A percentile compares a stretch with the other conserved stretches of the same genome.
These are phyloP conservation scores for Pseudogymnoascus sp. DNA, from an alignment of 2,329 filamentous ascomycete species.

Conservation along the genomic window DNA sequence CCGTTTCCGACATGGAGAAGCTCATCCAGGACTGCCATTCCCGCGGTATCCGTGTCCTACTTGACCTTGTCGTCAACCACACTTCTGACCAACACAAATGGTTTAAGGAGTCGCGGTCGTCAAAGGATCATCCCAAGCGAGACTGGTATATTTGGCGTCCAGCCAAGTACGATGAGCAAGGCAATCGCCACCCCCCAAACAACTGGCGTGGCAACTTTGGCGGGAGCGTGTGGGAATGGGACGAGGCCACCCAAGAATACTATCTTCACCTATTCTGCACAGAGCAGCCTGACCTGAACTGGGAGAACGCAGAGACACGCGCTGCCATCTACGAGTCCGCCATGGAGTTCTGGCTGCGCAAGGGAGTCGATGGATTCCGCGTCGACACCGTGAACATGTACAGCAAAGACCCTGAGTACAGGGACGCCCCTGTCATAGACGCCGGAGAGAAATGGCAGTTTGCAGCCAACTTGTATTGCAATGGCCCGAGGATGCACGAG, in stretches of 20 bases:
- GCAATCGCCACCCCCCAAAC: constrained; percentile 45
- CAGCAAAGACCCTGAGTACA: constrained; percentile 53
- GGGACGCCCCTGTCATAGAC: constrained; percentile 50
- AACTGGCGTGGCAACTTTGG: constrained; percentile 63
- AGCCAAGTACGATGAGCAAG: constrained; percentile 27
- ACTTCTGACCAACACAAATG: constrained; percentile 46
- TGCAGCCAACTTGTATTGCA: constrained; percentile 43
- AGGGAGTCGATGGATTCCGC: constrained; percentile 67
- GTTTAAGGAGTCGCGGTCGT: constrained; percentile 48
- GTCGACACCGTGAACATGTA: constrained; percentile 70
- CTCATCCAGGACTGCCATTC: constrained; percentile 54
- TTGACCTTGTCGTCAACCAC: constrained; percentile 70
- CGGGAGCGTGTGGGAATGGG: constrained; percentile 61
- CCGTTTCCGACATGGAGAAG: constrained; percentile 56
- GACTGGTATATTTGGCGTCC: constrained; percentile 61
- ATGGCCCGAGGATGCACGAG: constrained; percentile 63
- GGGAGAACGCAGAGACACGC: constrained; percentile 64
- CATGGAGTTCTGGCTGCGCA: constrained; percentile 73
- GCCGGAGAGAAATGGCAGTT: constrained; percentile 42
- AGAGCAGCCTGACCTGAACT: constrained; percentile 80
- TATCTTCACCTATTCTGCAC: constrained; percentile 70
- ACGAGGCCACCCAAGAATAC: constrained; percentile 65
- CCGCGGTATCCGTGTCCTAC: constrained; percentile 58
- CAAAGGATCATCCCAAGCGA: constrained; percentile 43
- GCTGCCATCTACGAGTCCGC: constrained; percentile 63